Conservation (phyloP, 345 rosid genomes). For the Acer yangbiense region DNA sequence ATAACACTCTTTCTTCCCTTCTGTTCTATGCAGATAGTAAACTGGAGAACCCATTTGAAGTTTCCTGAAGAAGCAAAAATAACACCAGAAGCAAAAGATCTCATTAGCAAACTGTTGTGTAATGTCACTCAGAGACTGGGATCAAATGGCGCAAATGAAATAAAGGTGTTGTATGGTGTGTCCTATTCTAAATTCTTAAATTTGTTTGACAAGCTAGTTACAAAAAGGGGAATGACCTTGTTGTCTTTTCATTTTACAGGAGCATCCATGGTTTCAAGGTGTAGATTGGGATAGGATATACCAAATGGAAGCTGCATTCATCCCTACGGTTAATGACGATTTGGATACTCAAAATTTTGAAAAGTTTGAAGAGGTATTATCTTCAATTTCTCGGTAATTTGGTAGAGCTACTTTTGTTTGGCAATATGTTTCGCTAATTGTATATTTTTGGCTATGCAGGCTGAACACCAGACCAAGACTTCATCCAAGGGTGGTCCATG, state of each 20-base stretch:
- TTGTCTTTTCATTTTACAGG: conserved; percentile 46
- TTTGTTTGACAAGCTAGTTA: conserved; percentile 19
- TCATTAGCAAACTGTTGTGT: conserved; percentile 76
- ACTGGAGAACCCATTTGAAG: conserved; percentile 95
- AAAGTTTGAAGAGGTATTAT: conserved; percentile 82
- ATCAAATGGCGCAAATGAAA: conserved; percentile 79
- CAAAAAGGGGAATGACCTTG: conserved; percentile 29
- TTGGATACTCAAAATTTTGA: conserved; percentile 97
- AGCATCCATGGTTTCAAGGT: conserved; percentile 80
- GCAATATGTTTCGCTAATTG: conserved; percentile 14
- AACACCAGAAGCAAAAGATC: conserved; percentile 73
- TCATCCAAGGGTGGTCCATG: conserved; percentile 71
- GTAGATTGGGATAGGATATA: conserved; percentile 79
- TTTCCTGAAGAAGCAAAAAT: conserved; percentile 90
- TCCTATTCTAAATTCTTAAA: conserved; percentile 45
- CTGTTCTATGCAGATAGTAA: conserved; percentile 62
- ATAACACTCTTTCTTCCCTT: conserved; percentile 9
- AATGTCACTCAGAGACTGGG: conserved; percentile 85
- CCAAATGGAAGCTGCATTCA: conserved; percentile 87
- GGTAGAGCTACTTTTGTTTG: neutral
- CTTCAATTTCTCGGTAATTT: conserved; percentile 9
- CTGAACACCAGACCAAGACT: conserved; percentile 38
- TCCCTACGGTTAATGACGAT: conserved; percentile 88
- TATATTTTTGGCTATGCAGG: conserved; percentile 36
- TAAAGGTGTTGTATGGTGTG: conserved; percentile 80